Conservation (phyloP, 225 moss, liverwort and hornwort species). For the Neckera pumila region DNA sequence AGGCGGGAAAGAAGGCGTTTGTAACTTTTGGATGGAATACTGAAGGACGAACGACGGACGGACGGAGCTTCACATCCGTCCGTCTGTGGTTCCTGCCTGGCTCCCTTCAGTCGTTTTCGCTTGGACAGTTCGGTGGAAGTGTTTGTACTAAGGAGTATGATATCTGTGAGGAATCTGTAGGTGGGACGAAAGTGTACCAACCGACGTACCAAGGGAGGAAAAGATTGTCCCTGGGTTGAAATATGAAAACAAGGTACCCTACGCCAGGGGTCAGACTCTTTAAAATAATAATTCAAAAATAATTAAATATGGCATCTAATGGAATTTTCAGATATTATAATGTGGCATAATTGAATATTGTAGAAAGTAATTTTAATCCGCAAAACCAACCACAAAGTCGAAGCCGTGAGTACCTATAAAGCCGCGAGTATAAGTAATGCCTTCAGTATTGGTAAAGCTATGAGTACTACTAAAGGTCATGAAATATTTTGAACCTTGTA, state of each 20-base stretch:
- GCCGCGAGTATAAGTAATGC: too few species aligned
- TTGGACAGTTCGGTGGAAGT: not conserved
- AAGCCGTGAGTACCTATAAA: too few species aligned
- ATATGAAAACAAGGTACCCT: not conserved
- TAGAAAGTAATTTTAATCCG: too few species aligned
- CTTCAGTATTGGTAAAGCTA: too few species aligned
- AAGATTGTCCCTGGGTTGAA: not conserved
- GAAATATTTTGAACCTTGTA: too few species aligned
- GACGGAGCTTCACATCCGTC: not conserved
- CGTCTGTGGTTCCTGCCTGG: not conserved
- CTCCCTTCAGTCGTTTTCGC: not conserved
- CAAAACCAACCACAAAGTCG: too few species aligned
- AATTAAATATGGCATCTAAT: too few species aligned
- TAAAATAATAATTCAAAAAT: too few species aligned
- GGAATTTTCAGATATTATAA: too few species aligned
- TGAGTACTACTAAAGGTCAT: too few species aligned
- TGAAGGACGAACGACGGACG: not conserved
- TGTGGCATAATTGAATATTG: too few species aligned
- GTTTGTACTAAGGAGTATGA: not conserved
- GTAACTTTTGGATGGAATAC: constrained; percentile 1
- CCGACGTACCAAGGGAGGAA: not conserved
- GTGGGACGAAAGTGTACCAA: not conserved
- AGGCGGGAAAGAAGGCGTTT: constrained; percentile 19
- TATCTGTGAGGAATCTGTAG: not conserved
- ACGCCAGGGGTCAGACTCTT: too few species aligned